Conservation (phyloP, 371 early-diverging fungal genomes). For the Mortierella sp. region DNA sequence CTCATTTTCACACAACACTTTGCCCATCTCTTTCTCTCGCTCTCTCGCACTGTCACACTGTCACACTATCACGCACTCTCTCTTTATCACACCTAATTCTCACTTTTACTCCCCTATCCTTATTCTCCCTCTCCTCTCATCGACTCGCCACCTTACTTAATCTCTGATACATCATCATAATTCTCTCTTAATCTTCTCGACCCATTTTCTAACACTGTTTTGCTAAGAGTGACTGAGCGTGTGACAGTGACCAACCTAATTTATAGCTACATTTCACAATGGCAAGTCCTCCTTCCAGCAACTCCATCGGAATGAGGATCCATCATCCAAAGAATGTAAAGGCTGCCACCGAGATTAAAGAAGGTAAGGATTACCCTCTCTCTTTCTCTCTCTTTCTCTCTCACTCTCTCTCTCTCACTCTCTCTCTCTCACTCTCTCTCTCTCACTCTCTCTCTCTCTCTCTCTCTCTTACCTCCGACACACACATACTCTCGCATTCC, state of each 20-base stretch:
- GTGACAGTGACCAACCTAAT: too few relatives aligned
- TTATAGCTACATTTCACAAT: conserved; percentile 7
- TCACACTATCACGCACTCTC: conserved; percentile 7
- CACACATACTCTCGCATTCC: not conserved
- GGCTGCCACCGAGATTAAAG: conserved; percentile 41
- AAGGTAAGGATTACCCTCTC: conserved; percentile 17
- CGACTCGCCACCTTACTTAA: not conserved
- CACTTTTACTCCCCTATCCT: too few relatives aligned
- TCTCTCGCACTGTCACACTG: conserved; percentile 5
- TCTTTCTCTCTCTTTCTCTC: not conserved
- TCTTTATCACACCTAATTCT: conserved; percentile 9
- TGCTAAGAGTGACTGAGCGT: not conserved
- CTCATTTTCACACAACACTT: conserved; percentile 4
- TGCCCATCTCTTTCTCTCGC: not conserved
- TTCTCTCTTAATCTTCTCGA: not conserved
- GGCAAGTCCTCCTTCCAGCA: conserved; percentile 24
- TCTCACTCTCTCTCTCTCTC: not conserved
- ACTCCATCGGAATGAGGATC: conserved; percentile 6
- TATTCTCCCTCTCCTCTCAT: conserved; percentile 8
- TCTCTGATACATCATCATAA: not conserved
- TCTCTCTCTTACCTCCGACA: not conserved
- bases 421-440: not conserved
- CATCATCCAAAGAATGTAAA: conserved; percentile 43
- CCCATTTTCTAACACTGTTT: not conserved
- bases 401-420: not conserved